Conservation (phyloP, 176 grass and related monocot species). For the Areca catechu region DNA sequence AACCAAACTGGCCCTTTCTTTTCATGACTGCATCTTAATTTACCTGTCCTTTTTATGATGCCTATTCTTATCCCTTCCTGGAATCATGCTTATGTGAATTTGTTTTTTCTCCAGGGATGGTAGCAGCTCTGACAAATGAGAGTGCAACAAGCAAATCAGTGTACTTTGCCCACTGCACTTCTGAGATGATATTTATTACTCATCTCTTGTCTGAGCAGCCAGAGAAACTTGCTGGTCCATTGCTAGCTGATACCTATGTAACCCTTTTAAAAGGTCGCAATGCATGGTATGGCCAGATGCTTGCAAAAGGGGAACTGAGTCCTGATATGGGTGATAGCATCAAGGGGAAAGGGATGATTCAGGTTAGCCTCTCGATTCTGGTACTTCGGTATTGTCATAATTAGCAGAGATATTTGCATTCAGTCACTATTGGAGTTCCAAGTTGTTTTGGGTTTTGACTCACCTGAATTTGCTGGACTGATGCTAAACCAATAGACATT, state of each 20-base stretch:
- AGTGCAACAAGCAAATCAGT: slow-evolving; percentile 99
- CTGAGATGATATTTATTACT: slow-evolving; percentile 99
- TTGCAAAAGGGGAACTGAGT: slow-evolving; percentile 88
- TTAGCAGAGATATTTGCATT: too few species aligned
- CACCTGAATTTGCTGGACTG: too few species aligned
- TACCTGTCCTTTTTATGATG: too few species aligned
- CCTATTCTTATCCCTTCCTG: too few species aligned
- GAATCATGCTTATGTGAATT: too few species aligned
- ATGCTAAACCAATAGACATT: too few species aligned
- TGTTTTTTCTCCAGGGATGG: slow-evolving; percentile 60
- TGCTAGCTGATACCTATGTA: slow-evolving; percentile 90
- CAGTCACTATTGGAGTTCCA: too few species aligned
- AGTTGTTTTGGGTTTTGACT: too few species aligned
- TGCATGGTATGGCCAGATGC: slow-evolving; percentile 99
- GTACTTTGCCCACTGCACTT: slow-evolving; percentile 96
- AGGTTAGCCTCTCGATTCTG: slow-evolving; percentile 28
- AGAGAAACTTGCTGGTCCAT: slow-evolving; percentile 89
- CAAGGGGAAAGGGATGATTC: slow-evolving; percentile 99
- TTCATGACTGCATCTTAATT: too few species aligned
- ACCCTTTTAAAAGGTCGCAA: slow-evolving; percentile 93
- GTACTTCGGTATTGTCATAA: neutral
- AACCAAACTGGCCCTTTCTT: too few species aligned
- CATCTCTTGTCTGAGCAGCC: slow-evolving; percentile 85
- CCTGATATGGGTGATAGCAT: slow-evolving; percentile 97
- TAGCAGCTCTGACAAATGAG: slow-evolving; percentile 94